Percentiles rank a stretch among this genome's conserved stretches.
Conservation (phyloP, 164 flowering plant species). For the Stephania yunnanensis region DNA sequence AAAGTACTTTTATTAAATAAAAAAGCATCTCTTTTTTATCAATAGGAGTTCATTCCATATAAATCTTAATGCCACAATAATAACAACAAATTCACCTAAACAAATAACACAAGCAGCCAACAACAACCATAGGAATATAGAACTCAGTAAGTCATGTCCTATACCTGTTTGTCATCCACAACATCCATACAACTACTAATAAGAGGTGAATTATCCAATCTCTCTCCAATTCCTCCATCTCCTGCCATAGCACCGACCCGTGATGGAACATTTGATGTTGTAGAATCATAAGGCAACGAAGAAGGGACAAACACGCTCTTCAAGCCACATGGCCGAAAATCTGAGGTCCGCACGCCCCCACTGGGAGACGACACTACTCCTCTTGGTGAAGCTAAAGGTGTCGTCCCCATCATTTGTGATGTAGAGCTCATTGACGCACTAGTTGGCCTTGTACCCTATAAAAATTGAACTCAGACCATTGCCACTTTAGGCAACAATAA, state of each 20-base stretch:
- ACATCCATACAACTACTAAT: constrained; percentile 43
- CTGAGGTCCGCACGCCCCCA: constrained; percentile 38
- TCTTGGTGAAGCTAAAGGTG: constrained; percentile 44
- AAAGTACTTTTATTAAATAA: too few relatives aligned
- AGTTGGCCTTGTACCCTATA: constrained; percentile 50
- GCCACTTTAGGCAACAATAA: constrained; percentile 4
- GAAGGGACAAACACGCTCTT: constrained; percentile 50
- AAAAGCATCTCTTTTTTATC: too few relatives aligned
- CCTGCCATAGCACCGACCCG: constrained; percentile 38
- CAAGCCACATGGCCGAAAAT: constrained; percentile 40
- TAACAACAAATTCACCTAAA: neutral
- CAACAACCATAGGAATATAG: neutral
- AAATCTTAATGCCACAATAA: neutral
- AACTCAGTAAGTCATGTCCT: neutral
- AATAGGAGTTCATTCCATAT: neutral
- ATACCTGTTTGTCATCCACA: constrained; percentile 57
- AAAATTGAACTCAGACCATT: constrained; percentile 12
- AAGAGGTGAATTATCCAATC: constrained; percentile 35
- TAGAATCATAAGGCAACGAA: constrained; percentile 43
- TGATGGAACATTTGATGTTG: constrained; percentile 30
- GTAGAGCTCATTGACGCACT: constrained; percentile 23
- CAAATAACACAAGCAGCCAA: neutral
- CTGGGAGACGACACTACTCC: constrained; percentile 40
- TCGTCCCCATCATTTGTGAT: constrained; percentile 38
- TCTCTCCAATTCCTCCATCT: constrained; percentile 33